Evolutionary conservation across 2,329 filamentous ascomycete species (phyloP).

Genomic region (Diaporthe capsici): DNA sequence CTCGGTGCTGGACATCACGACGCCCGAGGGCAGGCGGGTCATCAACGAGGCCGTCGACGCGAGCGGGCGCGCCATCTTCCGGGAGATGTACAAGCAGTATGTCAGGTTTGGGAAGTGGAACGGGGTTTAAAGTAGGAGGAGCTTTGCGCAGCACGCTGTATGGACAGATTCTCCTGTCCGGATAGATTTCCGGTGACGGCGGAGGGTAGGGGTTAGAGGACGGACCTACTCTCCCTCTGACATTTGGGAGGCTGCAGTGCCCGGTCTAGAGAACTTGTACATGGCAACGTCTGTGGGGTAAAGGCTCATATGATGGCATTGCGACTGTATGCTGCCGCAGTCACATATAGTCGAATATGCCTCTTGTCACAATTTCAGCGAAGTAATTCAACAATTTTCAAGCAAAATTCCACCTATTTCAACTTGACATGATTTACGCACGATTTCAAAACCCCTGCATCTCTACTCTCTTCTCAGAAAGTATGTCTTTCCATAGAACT

Average conservation of each 20-base stretch:
- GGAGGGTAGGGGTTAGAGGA: not conserved
- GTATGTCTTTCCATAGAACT: too few relatives aligned
- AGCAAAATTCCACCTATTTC: not conserved
- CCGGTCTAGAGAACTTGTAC: not conserved
- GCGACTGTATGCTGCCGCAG: not conserved
- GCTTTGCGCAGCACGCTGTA: not conserved
- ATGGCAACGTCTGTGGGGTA: not conserved
- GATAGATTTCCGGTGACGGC: not conserved
- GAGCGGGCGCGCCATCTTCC: slow-evolving; percentile 71
- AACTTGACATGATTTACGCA: not conserved
- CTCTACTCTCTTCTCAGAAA: too few relatives aligned
- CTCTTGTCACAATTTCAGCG: not conserved
- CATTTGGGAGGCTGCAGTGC: not conserved
- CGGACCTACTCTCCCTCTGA: not conserved
- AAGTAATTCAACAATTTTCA: not conserved
- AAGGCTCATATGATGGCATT: not conserved
- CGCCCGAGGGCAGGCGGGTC: slow-evolving; percentile 67
- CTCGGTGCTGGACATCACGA: slow-evolving; percentile 71
- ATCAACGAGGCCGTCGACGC: slow-evolving; percentile 72
- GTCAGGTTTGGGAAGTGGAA: slow-evolving; percentile 76
- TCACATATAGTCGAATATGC: not conserved
- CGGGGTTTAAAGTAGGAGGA: slow-evolving; percentile 61
- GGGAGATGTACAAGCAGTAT: slow-evolving; percentile 71
- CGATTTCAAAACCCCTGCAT: not conserved
- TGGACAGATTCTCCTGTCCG: not conserved